phyloP scores from a whole-genome alignment of 495 filamentous ascomycete genomes.

The Delitschia confertaspora region DNA sequence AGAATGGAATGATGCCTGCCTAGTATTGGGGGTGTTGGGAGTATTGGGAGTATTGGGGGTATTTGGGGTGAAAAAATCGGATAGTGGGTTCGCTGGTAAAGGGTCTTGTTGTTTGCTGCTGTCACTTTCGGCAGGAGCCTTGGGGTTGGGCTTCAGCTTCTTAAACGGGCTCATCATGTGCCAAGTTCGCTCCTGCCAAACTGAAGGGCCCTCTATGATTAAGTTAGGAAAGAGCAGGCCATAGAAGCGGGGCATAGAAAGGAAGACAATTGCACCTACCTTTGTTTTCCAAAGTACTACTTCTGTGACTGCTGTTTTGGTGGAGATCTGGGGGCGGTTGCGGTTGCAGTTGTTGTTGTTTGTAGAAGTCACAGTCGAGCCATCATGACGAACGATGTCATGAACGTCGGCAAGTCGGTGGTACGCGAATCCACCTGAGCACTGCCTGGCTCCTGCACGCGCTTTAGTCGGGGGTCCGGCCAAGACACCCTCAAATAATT shows the following conservation, averaged over 20 bases:
- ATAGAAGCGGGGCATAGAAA: no score
- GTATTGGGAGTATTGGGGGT: constrained; percentile 5
- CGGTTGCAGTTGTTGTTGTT: no score
- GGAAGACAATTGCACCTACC: no score
- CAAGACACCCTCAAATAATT: neutral
- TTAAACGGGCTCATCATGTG: constrained; percentile 34
- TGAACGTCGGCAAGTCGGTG: no score
- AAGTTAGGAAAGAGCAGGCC: no score
- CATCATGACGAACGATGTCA: no score
- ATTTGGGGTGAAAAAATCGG: neutral
- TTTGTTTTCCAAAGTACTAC: no score
- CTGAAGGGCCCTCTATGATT: no score
- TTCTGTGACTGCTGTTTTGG: no score
- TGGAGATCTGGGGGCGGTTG: no score
- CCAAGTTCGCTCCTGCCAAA: no score
- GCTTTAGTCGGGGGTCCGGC: neutral
- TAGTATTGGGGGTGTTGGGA: neutral
- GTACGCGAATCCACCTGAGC: neutral
- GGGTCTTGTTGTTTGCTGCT: neutral
- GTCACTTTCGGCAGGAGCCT: constrained; percentile 17
- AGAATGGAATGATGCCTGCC: neutral
- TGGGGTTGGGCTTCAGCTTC: constrained; percentile 33
- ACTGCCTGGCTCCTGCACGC: neutral
- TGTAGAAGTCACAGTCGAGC: no score
- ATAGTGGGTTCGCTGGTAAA: neutral